Percentiles rank a stretch among this genome's conserved stretches.
Conservation (phyloP, 2,329 filamentous ascomycete genomes). For the Microcyclospora tardicrescens region DNA sequence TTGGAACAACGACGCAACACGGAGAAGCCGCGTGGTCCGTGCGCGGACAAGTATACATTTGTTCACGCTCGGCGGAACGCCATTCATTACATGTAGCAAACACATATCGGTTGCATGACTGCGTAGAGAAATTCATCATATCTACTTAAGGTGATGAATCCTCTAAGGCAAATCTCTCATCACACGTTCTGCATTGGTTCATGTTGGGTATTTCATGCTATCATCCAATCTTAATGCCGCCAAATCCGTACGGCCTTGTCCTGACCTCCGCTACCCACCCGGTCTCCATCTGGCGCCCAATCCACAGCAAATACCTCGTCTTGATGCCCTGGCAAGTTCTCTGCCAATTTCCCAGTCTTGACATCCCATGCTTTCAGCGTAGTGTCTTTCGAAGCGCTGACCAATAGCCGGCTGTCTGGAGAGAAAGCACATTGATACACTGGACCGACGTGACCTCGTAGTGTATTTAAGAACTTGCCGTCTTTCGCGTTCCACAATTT, state of each 20-base stretch:
- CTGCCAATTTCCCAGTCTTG: conserved; percentile 64
- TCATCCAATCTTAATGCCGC: conserved; percentile 36
- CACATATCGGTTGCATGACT: no score
- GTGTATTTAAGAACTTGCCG: conserved; percentile 67
- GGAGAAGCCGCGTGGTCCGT: no score
- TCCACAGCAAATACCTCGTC: conserved; percentile 92
- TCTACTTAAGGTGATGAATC: no score
- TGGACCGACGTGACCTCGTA: conserved; percentile 78
- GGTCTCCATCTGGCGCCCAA: conserved; percentile 83
- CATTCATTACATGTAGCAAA: no score
- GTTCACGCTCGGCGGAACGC: no score
- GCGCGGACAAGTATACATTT: no score
- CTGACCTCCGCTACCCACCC: conserved; percentile 82
- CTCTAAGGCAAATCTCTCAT: no score
- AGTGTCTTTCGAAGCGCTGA: conserved; percentile 80
- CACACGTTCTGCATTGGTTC: no score
- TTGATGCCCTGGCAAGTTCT: conserved; percentile 77
- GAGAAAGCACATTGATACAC: conserved; percentile 92
- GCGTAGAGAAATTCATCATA: no score
- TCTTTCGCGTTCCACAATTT: conserved; percentile 78
- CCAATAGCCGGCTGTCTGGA: conserved; percentile 77
- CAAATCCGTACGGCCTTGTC: conserved; percentile 64
- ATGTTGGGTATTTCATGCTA: no score
- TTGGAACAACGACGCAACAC: no score
- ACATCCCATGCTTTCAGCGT: conserved; percentile 95